Percentiles rank a stretch among this genome's conserved stretches.
These are phyloP conservation scores for Pinus albicaulis DNA, from an alignment of 75 land plant genomes.

Conservation along the genomic window DNA sequence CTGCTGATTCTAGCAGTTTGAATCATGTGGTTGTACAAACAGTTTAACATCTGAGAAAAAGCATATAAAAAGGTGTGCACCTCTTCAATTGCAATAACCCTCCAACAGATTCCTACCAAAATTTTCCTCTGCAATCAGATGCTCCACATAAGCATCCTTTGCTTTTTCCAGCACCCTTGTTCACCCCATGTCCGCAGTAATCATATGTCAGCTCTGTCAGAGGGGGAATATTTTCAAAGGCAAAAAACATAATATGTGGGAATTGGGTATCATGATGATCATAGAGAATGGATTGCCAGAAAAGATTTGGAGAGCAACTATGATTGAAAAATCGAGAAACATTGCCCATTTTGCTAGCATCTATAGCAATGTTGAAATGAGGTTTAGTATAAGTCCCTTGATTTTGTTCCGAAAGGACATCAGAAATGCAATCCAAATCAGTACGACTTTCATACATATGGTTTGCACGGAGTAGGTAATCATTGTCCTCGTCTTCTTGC, in stretches of 20 bases:
- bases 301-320: conserved; percentile 77
- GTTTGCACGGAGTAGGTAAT: conserved; percentile 46
- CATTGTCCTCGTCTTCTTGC: conserved; percentile 20
- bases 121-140: conserved; percentile 52
- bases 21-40: no score
- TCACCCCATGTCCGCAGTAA: conserved; percentile 34
- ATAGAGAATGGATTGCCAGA: conserved; percentile 52
- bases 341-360: conserved; percentile 60
- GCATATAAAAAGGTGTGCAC: no score
- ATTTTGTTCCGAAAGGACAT: conserved; percentile 19
- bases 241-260: conserved; percentile 71
- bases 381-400: conserved; percentile 4
- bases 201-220: conserved; percentile 76
- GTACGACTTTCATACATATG: conserved; percentile 10
- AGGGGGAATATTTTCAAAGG: conserved; percentile 70
- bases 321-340: conserved; percentile 86
- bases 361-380: conserved; percentile 28
- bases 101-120: conserved; percentile 10
- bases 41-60: no score
- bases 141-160: conserved; percentile 68
- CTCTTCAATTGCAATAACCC: no score
- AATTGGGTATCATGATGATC: conserved; percentile 35
- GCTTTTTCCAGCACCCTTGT: neutral
- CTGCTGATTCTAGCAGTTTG: no score
- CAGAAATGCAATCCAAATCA: conserved; percentile 25